Conservation (phyloP, 2,329 filamentous ascomycete species). For the Magnaporthales sp. region DNA sequence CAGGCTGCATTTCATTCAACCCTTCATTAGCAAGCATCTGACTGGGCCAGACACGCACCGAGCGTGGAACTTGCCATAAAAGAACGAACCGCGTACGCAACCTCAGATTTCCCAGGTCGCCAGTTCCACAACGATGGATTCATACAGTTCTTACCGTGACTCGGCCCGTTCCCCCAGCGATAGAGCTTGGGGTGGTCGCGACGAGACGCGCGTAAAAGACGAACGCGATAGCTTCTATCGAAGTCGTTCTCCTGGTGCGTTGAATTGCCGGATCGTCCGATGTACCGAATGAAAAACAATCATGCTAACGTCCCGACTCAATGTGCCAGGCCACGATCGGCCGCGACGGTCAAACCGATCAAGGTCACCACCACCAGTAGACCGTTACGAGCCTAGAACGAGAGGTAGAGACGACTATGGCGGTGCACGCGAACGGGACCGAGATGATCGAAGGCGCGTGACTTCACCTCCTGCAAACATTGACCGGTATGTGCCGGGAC, state of each 20-base stretch:
- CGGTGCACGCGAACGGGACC: slow-evolving; percentile 29
- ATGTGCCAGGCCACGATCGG: slow-evolving; percentile 42
- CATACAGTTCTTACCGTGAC: slow-evolving; percentile 45
- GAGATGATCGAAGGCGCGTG: slow-evolving; percentile 56
- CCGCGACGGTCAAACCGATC: slow-evolving; percentile 52
- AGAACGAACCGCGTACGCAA: not conserved
- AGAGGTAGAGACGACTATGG: slow-evolving; percentile 61
- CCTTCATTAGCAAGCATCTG: slow-evolving; percentile 13
- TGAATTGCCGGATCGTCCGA: not conserved
- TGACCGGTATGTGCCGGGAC: slow-evolving; percentile 76
- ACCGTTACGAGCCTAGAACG: slow-evolving; percentile 65
- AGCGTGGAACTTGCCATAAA: not conserved
- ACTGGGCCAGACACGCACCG: slow-evolving; percentile 18
- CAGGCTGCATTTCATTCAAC: slow-evolving; percentile 27
- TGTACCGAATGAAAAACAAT: not conserved
- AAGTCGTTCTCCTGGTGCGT: slow-evolving; percentile 63
- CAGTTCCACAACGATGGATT: slow-evolving; percentile 37
- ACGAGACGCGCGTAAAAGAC: slow-evolving; percentile 41
- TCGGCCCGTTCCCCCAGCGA: slow-evolving; percentile 44
- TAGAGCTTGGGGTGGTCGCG: slow-evolving; percentile 41
- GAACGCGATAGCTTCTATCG: slow-evolving; percentile 50
- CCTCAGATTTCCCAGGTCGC: not conserved
- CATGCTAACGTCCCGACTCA: not conserved
- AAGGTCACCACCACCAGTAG: slow-evolving; percentile 62
- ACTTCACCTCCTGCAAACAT: slow-evolving; percentile 61